Base-by-base conservation (phyloP, 495 filamentous ascomycete genomes). In the Aspergillus diversus region DNA sequence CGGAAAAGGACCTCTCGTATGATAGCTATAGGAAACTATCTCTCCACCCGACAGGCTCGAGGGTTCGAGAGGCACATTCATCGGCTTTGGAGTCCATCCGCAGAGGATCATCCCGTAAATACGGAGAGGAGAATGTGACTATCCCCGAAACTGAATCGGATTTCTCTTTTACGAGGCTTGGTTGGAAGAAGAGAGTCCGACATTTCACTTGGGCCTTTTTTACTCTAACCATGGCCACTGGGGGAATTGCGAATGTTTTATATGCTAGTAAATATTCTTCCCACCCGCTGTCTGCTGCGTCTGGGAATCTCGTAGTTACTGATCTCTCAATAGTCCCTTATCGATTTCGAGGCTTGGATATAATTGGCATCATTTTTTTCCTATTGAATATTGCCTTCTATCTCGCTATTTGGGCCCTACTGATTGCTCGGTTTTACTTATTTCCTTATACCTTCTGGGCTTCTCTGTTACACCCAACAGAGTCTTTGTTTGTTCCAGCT, bases 201-300 rank as follows among this genome's bases (percentile, higher is more conserved):
- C 80, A 84, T 71, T 71, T 80, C 42, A 84, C 83, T 1, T 91
- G 88, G 89, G 88, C 87, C 7, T 92, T 85, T 76, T 91, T 91
- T 60, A 90, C 88, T 5, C 80, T 90, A 77, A 86, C 83, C 15
- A 93, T 93, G 91, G 91, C 92, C 4, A 95, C 92, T 0, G 92
- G 92, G 12, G 92, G 92, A 0, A 79, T 96, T 62, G 88, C 91
- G 8, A 95, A 93, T 76, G 89, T 92, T 11, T 69, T 95, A 56
- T 83, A 89, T 68, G 79, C 82, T 27, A 82, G 90, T 92, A 82
- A 65, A 58, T 50, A 46, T 32, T 15, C 9, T 9, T 1, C 55
- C 5, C 58, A 33, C 7, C n/a, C 21, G 27, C 13, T 39, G 7
- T 39, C 13, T 7, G 27, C 0, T 35, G 7, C 33, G n/a, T 27